Percentiles rank a stretch among this genome's conserved stretches.
These are phyloP conservation scores for Mycena citricolor DNA, from an alignment of 1,284 basidiomycete genomes.

Conservation along the genomic window DNA sequence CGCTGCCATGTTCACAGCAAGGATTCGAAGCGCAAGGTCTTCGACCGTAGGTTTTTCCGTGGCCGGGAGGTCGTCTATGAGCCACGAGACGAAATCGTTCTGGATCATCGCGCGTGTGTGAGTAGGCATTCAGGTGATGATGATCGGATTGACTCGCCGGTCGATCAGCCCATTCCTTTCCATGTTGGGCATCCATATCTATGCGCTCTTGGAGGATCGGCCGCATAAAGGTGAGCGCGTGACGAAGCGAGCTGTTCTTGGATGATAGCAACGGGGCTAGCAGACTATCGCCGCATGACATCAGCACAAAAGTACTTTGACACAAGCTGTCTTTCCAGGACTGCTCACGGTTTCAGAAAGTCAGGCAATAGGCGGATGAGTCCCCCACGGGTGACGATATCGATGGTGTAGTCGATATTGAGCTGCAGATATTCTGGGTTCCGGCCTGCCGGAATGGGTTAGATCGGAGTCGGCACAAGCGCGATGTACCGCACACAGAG, in stretches of 20 bases:
- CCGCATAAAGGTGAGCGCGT: neutral
- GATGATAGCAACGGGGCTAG: neutral
- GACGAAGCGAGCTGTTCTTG: neutral
- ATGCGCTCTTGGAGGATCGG: neutral
- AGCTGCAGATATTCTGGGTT: constrained; percentile 3
- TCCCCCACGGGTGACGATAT: constrained; percentile 27
- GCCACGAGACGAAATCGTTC: constrained; percentile 22
- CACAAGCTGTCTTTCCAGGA: too few species aligned
- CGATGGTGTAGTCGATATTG: constrained; percentile 29
- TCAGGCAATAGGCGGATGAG: constrained; percentile 31
- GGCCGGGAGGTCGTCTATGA: constrained; percentile 15
- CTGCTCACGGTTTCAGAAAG: constrained; percentile 33
- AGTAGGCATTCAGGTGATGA: neutral
- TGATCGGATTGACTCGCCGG: neutral
- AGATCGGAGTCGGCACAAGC: neutral
- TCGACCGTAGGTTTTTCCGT: neutral
- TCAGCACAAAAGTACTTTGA: neutral
- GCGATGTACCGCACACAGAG: constrained; percentile 7
- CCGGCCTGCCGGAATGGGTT: neutral
- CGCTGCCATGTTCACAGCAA: constrained; percentile 21
- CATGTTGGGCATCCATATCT: neutral
- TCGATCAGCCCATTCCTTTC: neutral
- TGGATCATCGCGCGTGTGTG: neutral
- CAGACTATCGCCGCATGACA: neutral
- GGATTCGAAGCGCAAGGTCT: constrained; percentile 10